Evolutionary conservation across 352 stramenopile genomes (phyloP), one percentile per base, ranked within the genome.

Genomic region (Pseudoperonospora humuli): DNA sequence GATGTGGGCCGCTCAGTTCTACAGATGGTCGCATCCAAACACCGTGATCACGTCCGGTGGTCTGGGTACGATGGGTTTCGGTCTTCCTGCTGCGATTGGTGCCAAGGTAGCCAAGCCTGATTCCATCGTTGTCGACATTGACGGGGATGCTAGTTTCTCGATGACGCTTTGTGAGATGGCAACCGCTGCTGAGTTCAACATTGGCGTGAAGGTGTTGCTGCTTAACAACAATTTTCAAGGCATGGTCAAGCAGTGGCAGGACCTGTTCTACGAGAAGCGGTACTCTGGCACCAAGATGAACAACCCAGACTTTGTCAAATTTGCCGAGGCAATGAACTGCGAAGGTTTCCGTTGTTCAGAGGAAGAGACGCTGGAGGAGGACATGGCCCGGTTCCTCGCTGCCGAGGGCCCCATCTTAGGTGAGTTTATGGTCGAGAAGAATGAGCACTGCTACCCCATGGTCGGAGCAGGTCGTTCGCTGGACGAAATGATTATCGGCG

Each of bases 201-300:
- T 98, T 24, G 81, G 80, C 19, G 84, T 98, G 15, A 98, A 98
- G 66, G 84, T 98, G 44, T 63, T 98, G 39, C 74, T 98, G 51
- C 67, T 98, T 20, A 96, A 98, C 62, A 98, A 98, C 62, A 79
- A 97, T 58, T 94, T 90, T 56, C 93, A 97, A 74, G 95, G 95
- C 60, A 98, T 98, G 93, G 93, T 98, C 41, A 96, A 97, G 75
- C 94, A 97, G 64, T 98, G 93, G 93, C 92, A 98, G 65, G 84
- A 95, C 48, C 73, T 97, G 47, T 98, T 98, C 61, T 96, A 98
- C 68, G 84, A 97, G 33, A 78, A 96, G 62, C 85, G 92, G 26
- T 96, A 97, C 65, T 93, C 86, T 41, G 67, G 66, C 19, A 95
- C 85, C 14, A 57, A 72, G 41, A 94, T 96, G 85, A 89, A 82